Base-by-base conservation (phyloP, 2,329 filamentous ascomycete genomes). In the Pseudodiploospora longispora region DNA sequence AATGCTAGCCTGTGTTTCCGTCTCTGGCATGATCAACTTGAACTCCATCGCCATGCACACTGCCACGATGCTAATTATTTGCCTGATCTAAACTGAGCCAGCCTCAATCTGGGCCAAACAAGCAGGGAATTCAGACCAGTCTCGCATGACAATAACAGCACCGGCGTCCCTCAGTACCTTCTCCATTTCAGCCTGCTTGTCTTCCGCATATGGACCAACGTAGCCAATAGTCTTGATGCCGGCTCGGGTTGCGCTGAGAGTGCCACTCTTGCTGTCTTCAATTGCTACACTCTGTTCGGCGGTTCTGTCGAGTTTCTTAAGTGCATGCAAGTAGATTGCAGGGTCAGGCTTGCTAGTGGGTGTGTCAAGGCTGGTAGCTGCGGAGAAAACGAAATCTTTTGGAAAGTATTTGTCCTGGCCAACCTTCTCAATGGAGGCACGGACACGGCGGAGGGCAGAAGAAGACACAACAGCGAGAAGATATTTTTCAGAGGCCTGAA, bases 301-400 rank as follows among this genome's bases (percentile, higher is more conserved):
- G 56, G 75, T 78, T 67, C 84, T 84, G 49, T 83, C 83, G 41
- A 94, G 74, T 60, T 78, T 69, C 66, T 88, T 69, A 60, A 89
- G 78, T 27, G 89, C 85, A 63, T 83, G 76, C 51, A 88, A 67
- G 71, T 95, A 95, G 67, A 95, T 84, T 53, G 87, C 86, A 12
- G 90, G 89, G 66, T 95, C 86, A 10, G 89, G 89, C 77, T 95
- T 95, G 65, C 81, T 86, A 44, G 87, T 90, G n/a, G 89, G 89
- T 59, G 72, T 79, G 46, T 78, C 71, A 55, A 95, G 76, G 47
- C 82, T 87, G 30, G 82, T 87, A 46, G 87, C 87, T 44, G 89
- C 89, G 37, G 82, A 87, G 76, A 85, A 95, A 62, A 95, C 75
- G 54, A 81, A 75, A 54, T 87, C 76, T 29, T 74, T 68, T n/a